Conservation (phyloP, 352 stramenopile species). For the Saprolegnia diclina region DNA sequence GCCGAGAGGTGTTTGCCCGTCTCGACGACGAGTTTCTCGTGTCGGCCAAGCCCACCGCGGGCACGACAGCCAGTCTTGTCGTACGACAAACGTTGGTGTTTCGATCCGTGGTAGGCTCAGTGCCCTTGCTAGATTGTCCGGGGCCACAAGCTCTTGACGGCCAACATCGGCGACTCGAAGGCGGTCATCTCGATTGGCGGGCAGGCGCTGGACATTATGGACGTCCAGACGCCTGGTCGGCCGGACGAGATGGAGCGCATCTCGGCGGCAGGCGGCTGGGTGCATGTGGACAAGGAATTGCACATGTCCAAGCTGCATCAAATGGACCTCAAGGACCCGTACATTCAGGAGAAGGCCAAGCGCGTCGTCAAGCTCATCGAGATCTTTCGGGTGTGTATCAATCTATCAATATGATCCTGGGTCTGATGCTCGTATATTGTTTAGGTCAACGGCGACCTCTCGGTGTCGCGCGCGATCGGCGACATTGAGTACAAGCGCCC, state of each 20-base stretch:
- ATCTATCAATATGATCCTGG: slow-evolving; percentile 15
- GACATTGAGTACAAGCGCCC: slow-evolving; percentile 90
- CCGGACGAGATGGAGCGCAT: slow-evolving; percentile 70
- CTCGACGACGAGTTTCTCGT: slow-evolving; percentile 77
- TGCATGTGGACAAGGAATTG: slow-evolving; percentile 78
- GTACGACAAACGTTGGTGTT: neutral
- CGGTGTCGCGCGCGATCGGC: slow-evolving; percentile 87
- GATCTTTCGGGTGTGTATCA: slow-evolving; percentile 50
- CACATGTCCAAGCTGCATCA: slow-evolving; percentile 84
- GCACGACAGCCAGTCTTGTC: slow-evolving; percentile 12
- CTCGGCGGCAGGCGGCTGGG: slow-evolving; percentile 62
- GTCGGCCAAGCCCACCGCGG: slow-evolving; percentile 52
- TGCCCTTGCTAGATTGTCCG: slow-evolving; percentile 43
- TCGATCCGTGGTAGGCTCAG: neutral
- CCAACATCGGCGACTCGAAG: slow-evolving; percentile 84
- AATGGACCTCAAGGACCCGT: slow-evolving; percentile 83
- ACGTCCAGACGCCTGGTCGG: slow-evolving; percentile 78
- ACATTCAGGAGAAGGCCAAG: slow-evolving; percentile 74
- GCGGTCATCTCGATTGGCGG: slow-evolving; percentile 78
- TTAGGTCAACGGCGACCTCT: slow-evolving; percentile 86
- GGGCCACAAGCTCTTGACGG: slow-evolving; percentile 72
- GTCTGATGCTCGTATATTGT: slow-evolving; percentile 29
- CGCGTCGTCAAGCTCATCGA: slow-evolving; percentile 81
- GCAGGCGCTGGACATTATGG: slow-evolving; percentile 77
- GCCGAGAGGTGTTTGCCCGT: slow-evolving; percentile 63